Base-by-base conservation (phyloP, 2,329 filamentous ascomycete genomes). In the Fusarium sp. region DNA sequence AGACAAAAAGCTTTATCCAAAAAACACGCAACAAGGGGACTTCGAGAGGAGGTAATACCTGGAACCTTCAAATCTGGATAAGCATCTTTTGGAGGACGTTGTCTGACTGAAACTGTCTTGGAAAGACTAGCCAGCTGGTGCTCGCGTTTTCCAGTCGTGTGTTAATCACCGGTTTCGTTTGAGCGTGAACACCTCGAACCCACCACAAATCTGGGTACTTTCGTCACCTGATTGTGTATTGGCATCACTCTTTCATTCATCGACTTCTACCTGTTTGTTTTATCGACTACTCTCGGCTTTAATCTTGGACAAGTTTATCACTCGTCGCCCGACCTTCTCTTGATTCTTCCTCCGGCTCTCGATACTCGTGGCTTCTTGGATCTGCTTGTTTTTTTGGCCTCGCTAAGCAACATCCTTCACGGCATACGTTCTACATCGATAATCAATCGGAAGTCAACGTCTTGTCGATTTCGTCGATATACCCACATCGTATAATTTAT, bases 401-500 rank as follows among this genome's bases (percentile, higher is more conserved):
- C 35, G 23, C 54, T 25, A 64, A 62, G 48, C 67, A 56, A 63
- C 30, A 72, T 59, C 44, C 58, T 45, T 57, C 50, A 66, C 58
- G 56, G 44, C 56, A 68, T 63, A 58, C 48, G 56, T 67, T 73
- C 50, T 60, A 59, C 41, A 65, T 53, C 55, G 56, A 59, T 63
- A 44, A 71, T 44, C 54, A 53, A 51, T 59, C 56, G 67, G 62
- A 62, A 62, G 49, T 33, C 47, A 35, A 56, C 56, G 47, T 59
- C 52, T 51, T 41, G 66, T 72, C 62, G 67, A 62, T 57, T 67
- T 62, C 52, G 73, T 62, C 65, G 64, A 68, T 67, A 72, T 66
- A 73, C 69, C 67, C 52, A 49, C 54, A 52, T 53, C 72, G 58
- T 61, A 73, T 74, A 74, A 74, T 74, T 70, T 64, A 50, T 33